Percentiles rank a stretch among this genome's conserved stretches.
Evolutionary conservation across 768 basidiomycete species (phyloP).

Genomic region (Exsudoporus frostii): DNA sequence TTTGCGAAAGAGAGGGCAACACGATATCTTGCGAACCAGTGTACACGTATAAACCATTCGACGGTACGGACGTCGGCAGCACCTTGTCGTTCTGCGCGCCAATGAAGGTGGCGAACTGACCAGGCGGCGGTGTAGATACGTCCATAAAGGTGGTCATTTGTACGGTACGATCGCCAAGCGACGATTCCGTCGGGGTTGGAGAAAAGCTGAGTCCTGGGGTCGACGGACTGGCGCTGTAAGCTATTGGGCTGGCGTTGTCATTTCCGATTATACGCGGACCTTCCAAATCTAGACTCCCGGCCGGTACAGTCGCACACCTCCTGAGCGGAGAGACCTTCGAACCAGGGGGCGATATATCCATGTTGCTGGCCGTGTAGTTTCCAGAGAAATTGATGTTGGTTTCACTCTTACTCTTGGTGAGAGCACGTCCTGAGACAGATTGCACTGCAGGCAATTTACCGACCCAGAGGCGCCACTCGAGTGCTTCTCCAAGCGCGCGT

Average conservation of each 20-base stretch:
- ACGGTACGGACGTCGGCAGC: constrained; percentile 16
- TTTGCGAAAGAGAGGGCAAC: constrained; percentile 7
- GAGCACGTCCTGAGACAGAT: constrained; percentile 34
- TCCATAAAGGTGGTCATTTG: constrained; percentile 56
- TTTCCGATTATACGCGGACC: constrained; percentile 3
- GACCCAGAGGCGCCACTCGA: constrained; percentile 93
- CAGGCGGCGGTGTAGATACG: constrained; percentile 33
- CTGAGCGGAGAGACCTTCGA: constrained; percentile 30
- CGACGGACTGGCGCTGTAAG: constrained; percentile 39
- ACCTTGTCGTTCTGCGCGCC: constrained; percentile 37
- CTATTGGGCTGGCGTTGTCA: constrained; percentile 25
- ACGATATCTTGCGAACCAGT: constrained; percentile 13
- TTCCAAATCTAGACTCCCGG: constrained; percentile 28
- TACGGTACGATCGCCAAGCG: constrained; percentile 51
- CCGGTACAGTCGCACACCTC: constrained; percentile 43
- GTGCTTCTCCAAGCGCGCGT: constrained; percentile 78
- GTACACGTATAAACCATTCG: constrained; percentile 20
- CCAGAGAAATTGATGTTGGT: constrained; percentile 26
- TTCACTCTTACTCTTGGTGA: constrained; percentile 55
- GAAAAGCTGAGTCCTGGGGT: constrained; percentile 59
- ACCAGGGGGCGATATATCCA: constrained; percentile 10
- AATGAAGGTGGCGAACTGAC: constrained; percentile 35
- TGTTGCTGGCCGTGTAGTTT: neutral
- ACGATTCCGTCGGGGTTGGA: constrained; percentile 58
- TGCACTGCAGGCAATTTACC: constrained; percentile 55